phyloP scores from a whole-genome alignment of 768 basidiomycete species.

The Melanogaster broomeanus region DNA sequence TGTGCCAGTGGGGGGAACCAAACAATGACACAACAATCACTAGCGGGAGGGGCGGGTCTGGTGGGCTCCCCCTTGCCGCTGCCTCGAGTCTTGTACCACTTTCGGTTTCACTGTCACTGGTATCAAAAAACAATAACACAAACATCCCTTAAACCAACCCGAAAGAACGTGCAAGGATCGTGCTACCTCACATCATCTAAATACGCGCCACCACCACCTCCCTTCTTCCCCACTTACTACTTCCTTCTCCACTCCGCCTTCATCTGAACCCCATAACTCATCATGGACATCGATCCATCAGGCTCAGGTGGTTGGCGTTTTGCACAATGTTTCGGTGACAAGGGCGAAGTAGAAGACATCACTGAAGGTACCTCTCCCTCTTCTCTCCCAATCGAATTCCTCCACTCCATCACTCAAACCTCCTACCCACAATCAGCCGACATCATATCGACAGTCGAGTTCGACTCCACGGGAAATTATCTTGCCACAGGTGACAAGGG shows the following conservation, averaged over 20 bases:
- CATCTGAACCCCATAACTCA: conserved; percentile 26
- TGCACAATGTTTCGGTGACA: conserved; percentile 99
- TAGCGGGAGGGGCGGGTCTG: conserved; percentile 19
- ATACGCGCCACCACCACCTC: conserved; percentile 26
- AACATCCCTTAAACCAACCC: not conserved
- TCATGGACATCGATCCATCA: conserved; percentile 83
- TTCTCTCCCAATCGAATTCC: conserved; percentile 5
- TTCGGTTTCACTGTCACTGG: no score
- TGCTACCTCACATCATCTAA: conserved; percentile 3
- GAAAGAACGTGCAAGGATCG: not conserved
- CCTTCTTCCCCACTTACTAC: conserved; percentile 18
- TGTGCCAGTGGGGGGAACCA: conserved; percentile 18
- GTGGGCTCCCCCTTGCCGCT: conserved; percentile 9
- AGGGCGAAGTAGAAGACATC: conserved; percentile 99
- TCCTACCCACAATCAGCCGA: conserved; percentile 67
- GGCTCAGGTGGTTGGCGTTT: conserved; percentile 95
- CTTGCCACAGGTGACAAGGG: conserved; percentile 99
- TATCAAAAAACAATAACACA: conserved; percentile 2
- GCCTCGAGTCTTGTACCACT: conserved; percentile 12
- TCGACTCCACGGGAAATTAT: conserved; percentile 99
- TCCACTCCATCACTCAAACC: conserved; percentile 13
- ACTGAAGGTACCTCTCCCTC: conserved; percentile 75
- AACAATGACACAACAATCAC: conserved; percentile 35
- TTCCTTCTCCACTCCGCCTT: conserved; percentile 9
- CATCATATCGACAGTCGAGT: conserved; percentile 99